Evolutionary conservation across 768 basidiomycete genomes (phyloP), one percentile per base, ranked within the genome.

Genomic region (Boletus insuetus): DNA sequence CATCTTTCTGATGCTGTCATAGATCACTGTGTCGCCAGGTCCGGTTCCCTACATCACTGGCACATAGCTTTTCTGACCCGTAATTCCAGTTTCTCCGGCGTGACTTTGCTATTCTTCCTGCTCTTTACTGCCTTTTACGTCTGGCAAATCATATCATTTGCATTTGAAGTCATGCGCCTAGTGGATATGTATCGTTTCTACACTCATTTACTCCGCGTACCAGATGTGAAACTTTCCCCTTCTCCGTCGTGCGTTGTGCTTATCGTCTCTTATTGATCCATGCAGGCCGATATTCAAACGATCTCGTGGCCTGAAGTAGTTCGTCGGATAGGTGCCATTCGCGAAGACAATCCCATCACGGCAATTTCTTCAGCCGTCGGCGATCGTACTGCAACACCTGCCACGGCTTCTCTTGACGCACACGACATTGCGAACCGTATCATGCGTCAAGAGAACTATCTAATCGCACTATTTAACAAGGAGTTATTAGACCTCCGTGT

Each of bases 401-500:
- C 86, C 11, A 86, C 84, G 1, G 91, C 93, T 45, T 91, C 91
- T 68, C 83, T 99, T 8, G 97, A 99, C 63, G 97, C 96, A 3
- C 97, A 99, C 68, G 96, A 98, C 72, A 85, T 98, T 50, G 96
- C 96, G 5, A 98, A 98, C 69, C 88, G 97, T 49, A 98, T 99
- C 64, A 82, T 99, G 84, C 83, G 97, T 32, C 93, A 98, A 69
- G 97, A 98, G 68, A 99, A 99, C 73, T 99, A 98, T 68, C 81
- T 99, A 48, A 97, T 98, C 55, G 94, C 97, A 0, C 73, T 99
- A 19, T 97, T 99, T 73, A 99, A 98, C 75, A 98, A 98, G 69
- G 94, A 97, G 59, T 72, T 98, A 6, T 78, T 99, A 49, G 91
- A 99, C 72, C 78, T 98, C 20, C 84, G 86, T 10, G 81, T 94